A percentile compares a stretch with the other conserved stretches of the same genome.
Evolutionary conservation across 2,329 filamentous ascomycete species (phyloP).

Genomic region (Colletotrichum trifolii): DNA sequence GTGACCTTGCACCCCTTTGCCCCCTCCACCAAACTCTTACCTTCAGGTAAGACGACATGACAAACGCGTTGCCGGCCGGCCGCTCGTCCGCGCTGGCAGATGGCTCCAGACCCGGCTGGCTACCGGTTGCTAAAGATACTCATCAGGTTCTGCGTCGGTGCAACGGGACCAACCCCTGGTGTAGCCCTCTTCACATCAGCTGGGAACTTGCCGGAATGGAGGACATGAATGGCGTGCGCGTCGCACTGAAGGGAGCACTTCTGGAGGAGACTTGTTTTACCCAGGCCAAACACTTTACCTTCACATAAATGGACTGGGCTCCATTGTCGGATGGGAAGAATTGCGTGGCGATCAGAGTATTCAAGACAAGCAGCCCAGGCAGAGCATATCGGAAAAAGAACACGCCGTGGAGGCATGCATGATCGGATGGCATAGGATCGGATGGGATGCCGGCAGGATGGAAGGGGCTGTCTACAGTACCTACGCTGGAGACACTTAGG

Average conservation of each 20-base stretch:
- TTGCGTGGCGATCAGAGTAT: constrained; percentile 5
- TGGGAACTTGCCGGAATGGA: background rate
- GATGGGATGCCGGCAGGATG: constrained; percentile 2
- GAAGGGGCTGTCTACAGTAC: background rate
- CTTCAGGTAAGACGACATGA: constrained; percentile 1
- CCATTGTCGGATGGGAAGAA: background rate
- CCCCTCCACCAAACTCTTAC: constrained; percentile 4
- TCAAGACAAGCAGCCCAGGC: background rate
- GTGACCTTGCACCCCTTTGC: background rate
- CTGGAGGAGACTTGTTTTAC: constrained; percentile 16
- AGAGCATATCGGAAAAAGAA: background rate
- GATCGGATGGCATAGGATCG: constrained; percentile 6
- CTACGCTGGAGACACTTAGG: no score
- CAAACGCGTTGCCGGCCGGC: constrained; percentile 12
- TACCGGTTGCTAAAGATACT: constrained; percentile 14
- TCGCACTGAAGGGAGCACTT: constrained; percentile 4
- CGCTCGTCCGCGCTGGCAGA: constrained; percentile 2
- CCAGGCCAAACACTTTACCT: background rate
- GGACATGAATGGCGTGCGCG: constrained; percentile 18
- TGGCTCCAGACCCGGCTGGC: constrained; percentile 4
- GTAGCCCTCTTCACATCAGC: background rate
- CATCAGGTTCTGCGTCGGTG: background rate
- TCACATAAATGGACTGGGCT: background rate
- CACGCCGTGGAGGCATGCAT: constrained; percentile 3
- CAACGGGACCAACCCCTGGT: background rate